Percentiles rank a stretch among this genome's conserved stretches.
These are phyloP conservation scores for Prunus davidiana DNA, from an alignment of 306 rosid species.

Conservation along the genomic window DNA sequence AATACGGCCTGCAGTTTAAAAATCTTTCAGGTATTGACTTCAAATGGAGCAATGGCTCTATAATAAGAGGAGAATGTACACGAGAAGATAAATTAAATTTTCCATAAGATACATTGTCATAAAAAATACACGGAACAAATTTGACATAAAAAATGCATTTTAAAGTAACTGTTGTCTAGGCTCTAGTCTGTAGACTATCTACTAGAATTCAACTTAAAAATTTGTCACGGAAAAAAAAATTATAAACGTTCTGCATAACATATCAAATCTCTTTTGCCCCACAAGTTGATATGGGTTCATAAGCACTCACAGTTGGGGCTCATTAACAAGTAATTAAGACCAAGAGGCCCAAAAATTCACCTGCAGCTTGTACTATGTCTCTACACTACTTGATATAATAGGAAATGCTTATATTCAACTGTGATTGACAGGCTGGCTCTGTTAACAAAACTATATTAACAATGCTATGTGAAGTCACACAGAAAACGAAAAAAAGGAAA, in stretches of 20 bases:
- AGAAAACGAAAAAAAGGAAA: background rate
- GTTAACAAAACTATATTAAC: background rate
- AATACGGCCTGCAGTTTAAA: conserved; percentile 51
- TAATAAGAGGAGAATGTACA: conserved; percentile 7
- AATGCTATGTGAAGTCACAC: background rate
- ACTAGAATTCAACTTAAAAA: background rate
- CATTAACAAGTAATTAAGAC: background rate
- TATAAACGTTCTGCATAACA: background rate
- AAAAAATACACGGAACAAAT: background rate
- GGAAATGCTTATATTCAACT: background rate
- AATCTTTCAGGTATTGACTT: background rate
- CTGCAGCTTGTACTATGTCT: background rate
- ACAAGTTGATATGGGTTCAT: background rate
- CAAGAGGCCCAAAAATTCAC: background rate
- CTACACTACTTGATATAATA: background rate
- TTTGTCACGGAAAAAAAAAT: background rate
- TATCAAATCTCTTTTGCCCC: background rate
- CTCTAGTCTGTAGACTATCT: background rate
- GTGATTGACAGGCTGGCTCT: background rate
- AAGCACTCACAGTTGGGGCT: background rate
- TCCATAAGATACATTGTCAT: background rate
- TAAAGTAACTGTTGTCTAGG: background rate
- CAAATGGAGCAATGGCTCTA: conserved; percentile 4
- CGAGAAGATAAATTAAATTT: background rate
- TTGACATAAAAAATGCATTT: background rate